These are phyloP conservation scores for Penicillium sp. DNA, from an alignment of 2,329 filamentous ascomycete species.

Conservation along the genomic window DNA sequence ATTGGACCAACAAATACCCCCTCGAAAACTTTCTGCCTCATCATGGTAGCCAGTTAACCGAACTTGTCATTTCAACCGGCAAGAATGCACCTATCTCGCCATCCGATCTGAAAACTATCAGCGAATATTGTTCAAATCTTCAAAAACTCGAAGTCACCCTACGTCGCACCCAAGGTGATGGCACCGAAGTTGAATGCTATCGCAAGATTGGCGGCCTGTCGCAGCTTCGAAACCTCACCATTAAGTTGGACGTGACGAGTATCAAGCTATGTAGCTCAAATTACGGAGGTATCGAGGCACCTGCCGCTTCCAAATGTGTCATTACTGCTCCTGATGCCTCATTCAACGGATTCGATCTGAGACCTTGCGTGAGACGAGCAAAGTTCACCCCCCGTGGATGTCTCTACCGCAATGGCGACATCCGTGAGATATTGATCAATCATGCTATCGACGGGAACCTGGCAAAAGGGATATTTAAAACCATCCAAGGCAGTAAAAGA, in stretches of 20 bases:
- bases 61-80: background rate
- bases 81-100: background rate
- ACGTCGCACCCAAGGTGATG: background rate
- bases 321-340: background rate
- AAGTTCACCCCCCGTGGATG: background rate
- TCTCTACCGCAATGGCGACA: background rate
- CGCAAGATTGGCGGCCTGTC: background rate
- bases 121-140: background rate
- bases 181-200: background rate
- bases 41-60: background rate
- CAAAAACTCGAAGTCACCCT: background rate
- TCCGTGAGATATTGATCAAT: background rate
- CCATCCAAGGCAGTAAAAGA: background rate
- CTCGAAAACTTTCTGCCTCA: background rate
- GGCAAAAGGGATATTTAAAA: background rate
- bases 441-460: background rate
- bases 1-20: background rate
- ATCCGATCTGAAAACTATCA: background rate
- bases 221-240: background rate
- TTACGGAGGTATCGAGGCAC: background rate
- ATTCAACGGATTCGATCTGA: background rate
- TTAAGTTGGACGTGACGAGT: background rate
- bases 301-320: background rate
- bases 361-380: background rate
- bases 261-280: background rate